Base-by-base conservation (phyloP, 1,139 yeast species). In the Suhomyces chickasaworum region DNA sequence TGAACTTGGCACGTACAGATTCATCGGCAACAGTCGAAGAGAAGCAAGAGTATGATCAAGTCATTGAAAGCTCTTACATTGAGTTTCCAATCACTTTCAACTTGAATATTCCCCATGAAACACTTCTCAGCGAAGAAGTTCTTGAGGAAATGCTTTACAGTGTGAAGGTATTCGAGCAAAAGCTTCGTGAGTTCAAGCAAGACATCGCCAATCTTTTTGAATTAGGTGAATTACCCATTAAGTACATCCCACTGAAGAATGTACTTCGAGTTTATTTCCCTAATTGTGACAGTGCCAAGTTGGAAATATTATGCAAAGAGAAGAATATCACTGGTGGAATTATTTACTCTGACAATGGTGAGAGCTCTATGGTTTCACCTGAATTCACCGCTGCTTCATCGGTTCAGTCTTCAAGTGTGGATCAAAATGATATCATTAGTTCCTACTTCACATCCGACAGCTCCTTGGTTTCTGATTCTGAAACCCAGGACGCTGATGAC, bases 251-350 rank as follows among this genome's bases (percentile, higher is more conserved):
- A 10, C 56, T 56, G n/a, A 63, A 64, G 42, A 59, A 65, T 47
- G 67, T 73, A 21, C 64, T 80, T 37, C 64, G 81, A 50, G 75
- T 82, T 39, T 80, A 77, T 57, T 82, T 82, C 58, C 83, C 86
- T 22, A 82, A 81, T 58, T 74, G 82, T 53, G 84, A 81, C 50
- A 64, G 68, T 13, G 61, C 56, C 15, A 81, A 77, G 56, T 69
- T 82, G 59, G 84, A 81, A 57, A 51, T 51, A 16, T 63, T 82
- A 44, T 64, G 83, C 50, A 57, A 69, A 41, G 87, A 82, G 37
- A 66, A 76, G 48, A 77, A 75, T 33, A 73, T 83, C 10, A 58
- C 70, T 7, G 74, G 76, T 23, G 87, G 86, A 0, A 63, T 73
- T 23, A 77, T 80, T 10, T 64, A 67, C 50, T 70, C 69, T 47